Evolutionary conservation across 148 eudicot genomes (phyloP).

Genomic region (Persicaria tinctoria): DNA sequence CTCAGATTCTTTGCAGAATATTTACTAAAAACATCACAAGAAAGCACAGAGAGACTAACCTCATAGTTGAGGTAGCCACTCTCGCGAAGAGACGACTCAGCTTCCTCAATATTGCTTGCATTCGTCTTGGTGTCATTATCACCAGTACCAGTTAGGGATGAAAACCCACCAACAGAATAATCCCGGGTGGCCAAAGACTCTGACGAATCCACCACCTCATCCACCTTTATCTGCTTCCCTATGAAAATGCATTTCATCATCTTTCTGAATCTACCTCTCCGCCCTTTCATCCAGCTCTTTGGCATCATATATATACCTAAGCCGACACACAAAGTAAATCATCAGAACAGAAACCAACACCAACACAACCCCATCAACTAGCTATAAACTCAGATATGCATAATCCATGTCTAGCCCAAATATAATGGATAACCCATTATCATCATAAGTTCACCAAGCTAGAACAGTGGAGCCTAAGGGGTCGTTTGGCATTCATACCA

Average conservation of each 20-base stretch:
- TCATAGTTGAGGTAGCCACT: constrained; percentile 79
- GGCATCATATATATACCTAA: constrained; percentile 34
- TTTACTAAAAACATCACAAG: not conserved
- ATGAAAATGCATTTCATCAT: constrained; percentile 76
- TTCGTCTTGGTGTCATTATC: constrained; percentile 31
- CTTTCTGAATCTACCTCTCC: constrained; percentile 31
- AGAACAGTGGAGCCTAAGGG: not conserved
- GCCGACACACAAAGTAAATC: not conserved
- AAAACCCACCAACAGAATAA: constrained; percentile 51
- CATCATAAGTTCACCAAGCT: not conserved
- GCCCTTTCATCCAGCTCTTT: constrained; percentile 28
- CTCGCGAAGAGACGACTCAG: constrained; percentile 85
- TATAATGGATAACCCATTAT: not conserved
- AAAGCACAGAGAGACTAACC: constrained; percentile 31
- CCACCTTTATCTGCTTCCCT: constrained; percentile 48
- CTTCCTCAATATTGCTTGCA: constrained; percentile 63
- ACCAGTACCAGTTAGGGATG: constrained; percentile 35
- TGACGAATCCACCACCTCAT: constrained; percentile 47
- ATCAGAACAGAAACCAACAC: constrained; percentile 2
- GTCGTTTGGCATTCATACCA: no score
- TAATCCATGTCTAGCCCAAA: not conserved
- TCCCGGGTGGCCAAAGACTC: constrained; percentile 73
- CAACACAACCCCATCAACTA: not conserved
- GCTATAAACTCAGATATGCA: not conserved
- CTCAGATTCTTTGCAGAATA: not conserved